Evolutionary conservation across 306 rosid genomes (phyloP).

Genomic region (Quercus variabilis): DNA sequence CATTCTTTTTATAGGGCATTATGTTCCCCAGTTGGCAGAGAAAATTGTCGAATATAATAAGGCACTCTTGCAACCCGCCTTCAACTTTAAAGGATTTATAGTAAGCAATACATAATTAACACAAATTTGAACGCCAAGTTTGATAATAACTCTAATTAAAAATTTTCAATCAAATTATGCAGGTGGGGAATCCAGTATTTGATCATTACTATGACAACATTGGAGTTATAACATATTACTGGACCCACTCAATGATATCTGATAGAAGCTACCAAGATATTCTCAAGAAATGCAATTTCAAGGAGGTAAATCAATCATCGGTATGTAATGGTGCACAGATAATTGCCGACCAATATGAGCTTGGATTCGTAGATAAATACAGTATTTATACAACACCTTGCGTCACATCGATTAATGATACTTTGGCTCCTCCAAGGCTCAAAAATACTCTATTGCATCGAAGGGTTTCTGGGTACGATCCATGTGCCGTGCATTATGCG

Average conservation of each 20-base stretch:
- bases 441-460: slow-evolving; percentile 46
- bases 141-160: neutral
- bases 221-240: slow-evolving; percentile 68
- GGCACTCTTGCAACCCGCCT: slow-evolving; percentile 39
- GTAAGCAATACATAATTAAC: slow-evolving; percentile 32
- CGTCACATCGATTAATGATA: slow-evolving; percentile 7
- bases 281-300: slow-evolving; percentile 59
- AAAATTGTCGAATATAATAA: slow-evolving; percentile 52
- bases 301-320: slow-evolving; percentile 27
- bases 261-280: slow-evolving; percentile 62
- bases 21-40: slow-evolving; percentile 83
- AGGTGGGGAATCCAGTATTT: slow-evolving; percentile 82
- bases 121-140: neutral
- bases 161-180: neutral
- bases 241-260: slow-evolving; percentile 81
- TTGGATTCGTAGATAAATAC: slow-evolving; percentile 61
- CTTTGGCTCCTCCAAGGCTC: slow-evolving; percentile 25
- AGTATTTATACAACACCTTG: slow-evolving; percentile 71
- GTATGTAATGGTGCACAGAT: slow-evolving; percentile 41
- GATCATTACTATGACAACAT: slow-evolving; percentile 55
- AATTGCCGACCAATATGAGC: slow-evolving; percentile 51
- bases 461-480: slow-evolving; percentile 69
- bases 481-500: slow-evolving; percentile 68
- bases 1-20: slow-evolving; percentile 50
- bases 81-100: slow-evolving; percentile 68